These are phyloP conservation scores for Salix arbutifolia DNA, from an alignment of 345 rosid species.

Conservation along the genomic window DNA sequence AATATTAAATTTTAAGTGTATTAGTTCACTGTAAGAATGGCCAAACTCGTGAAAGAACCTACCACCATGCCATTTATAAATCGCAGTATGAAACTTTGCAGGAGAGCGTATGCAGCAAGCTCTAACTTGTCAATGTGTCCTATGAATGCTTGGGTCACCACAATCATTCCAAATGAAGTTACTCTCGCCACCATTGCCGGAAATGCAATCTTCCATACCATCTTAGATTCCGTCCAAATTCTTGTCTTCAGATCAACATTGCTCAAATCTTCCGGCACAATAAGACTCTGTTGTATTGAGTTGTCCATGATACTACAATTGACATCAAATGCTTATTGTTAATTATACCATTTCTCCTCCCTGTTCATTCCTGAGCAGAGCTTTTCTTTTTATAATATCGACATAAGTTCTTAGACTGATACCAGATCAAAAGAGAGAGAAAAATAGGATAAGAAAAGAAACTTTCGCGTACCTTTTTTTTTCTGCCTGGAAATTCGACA, in stretches of 20 bases:
- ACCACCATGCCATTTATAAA: slow-evolving; percentile 10
- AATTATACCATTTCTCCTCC: too few species aligned
- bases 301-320: too few species aligned
- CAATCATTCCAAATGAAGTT: slow-evolving; percentile 2
- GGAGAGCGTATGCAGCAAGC: slow-evolving; percentile 13
- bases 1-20: too few species aligned
- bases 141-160: slow-evolving; percentile 12
- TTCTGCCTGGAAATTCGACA: too few species aligned
- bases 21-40: too few species aligned
- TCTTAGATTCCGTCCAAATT: slow-evolving; percentile 1
- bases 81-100: background rate
- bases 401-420: too few species aligned
- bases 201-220: slow-evolving; percentile 11
- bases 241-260: background rate
- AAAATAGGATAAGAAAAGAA: too few species aligned
- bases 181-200: slow-evolving; percentile 7
- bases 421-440: too few species aligned
- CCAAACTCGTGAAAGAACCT: background rate
- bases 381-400: too few species aligned
- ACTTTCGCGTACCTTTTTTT: too few species aligned
- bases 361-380: too few species aligned
- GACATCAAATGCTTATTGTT: too few species aligned
- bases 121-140: slow-evolving; percentile 5
- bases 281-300: background rate
- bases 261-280: background rate